Conservation (phyloP, 2,329 filamentous ascomycete genomes). For the Exophiala calicioides region DNA sequence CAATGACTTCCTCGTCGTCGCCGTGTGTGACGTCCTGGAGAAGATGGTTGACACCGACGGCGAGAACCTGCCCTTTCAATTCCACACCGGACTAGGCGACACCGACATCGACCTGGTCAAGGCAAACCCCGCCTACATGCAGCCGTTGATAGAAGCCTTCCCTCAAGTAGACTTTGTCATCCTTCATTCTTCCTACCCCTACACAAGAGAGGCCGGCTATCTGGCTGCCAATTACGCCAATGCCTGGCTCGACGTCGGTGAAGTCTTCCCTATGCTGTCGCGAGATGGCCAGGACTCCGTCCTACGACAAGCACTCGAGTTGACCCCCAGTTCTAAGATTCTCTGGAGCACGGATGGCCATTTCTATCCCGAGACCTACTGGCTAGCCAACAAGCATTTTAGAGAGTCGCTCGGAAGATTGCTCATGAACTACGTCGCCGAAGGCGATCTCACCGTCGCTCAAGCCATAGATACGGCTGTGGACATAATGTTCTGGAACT, state of each 20-base stretch:
- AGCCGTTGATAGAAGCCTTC: conserved; percentile 70
- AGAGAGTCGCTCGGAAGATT: conserved; percentile 68
- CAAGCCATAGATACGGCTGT: conserved; percentile 66
- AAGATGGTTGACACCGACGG: conserved; percentile 39
- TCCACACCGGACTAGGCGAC: conserved; percentile 81
- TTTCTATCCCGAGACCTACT: conserved; percentile 75
- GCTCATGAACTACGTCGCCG: conserved; percentile 66
- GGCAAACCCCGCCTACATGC: conserved; percentile 74
- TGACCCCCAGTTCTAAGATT: conserved; percentile 73
- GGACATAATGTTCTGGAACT: conserved; percentile 73
- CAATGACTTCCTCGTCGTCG: conserved; percentile 69
- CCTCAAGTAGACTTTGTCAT: conserved; percentile 72
- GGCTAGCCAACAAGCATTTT: conserved; percentile 71
- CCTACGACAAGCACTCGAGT: conserved; percentile 70
- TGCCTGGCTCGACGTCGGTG: conserved; percentile 79
- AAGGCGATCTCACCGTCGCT: conserved; percentile 59
- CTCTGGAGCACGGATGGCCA: conserved; percentile 81
- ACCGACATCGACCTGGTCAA: conserved; percentile 70
- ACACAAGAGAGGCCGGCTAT: conserved; percentile 75
- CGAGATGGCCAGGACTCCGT: conserved; percentile 72
- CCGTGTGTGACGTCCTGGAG: conserved; percentile 61
- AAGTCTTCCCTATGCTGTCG: conserved; percentile 77
- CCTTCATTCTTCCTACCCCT: conserved; percentile 79
- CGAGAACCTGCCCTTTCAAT: conserved; percentile 65
- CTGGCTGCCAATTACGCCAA: conserved; percentile 75